Conservation (phyloP, 1,284 basidiomycete genomes). For the Ceratobasidium theobromae region DNA sequence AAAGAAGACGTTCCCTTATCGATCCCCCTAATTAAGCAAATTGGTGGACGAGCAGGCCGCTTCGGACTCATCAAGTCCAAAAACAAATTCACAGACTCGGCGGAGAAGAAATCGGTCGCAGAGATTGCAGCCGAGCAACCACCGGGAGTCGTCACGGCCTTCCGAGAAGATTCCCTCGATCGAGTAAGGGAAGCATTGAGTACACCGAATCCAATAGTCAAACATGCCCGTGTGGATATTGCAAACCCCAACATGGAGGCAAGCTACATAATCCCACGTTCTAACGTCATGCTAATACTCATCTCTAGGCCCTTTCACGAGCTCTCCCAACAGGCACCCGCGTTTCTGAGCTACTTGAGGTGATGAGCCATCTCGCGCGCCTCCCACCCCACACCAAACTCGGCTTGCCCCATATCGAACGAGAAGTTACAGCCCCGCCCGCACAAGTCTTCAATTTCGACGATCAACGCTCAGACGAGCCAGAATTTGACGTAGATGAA, state of each 20-base stretch:
- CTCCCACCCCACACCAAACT: constrained; percentile 6
- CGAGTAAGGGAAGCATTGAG: constrained; percentile 44
- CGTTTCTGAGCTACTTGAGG: constrained; percentile 13
- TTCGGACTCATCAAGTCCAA: constrained; percentile 66
- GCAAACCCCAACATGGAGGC: constrained; percentile 14
- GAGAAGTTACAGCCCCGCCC: not conserved
- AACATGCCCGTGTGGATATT: constrained; percentile 33
- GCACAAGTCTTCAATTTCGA: not conserved
- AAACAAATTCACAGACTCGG: constrained; percentile 39
- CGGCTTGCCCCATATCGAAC: not conserved
- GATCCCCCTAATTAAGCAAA: constrained; percentile 89
- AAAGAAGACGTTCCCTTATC: constrained; percentile 57
- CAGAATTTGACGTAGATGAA: not conserved
- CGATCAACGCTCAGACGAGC: not conserved
- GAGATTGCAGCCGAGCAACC: constrained; percentile 76
- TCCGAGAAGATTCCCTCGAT: constrained; percentile 50
- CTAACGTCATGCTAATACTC: not conserved
- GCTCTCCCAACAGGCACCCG: constrained; percentile 5
- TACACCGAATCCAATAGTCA: constrained; percentile 48
- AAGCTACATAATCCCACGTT: not conserved
- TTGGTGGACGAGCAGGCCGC: constrained; percentile 92
- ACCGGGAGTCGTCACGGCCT: constrained; percentile 62
- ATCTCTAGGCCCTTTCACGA: not conserved
- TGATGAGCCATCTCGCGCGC: constrained; percentile 13
- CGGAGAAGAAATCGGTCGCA: constrained; percentile 44